Evolutionary conservation across 176 grass and related monocot genomes (phyloP).

Genomic region (Aegilops bicornis): DNA sequence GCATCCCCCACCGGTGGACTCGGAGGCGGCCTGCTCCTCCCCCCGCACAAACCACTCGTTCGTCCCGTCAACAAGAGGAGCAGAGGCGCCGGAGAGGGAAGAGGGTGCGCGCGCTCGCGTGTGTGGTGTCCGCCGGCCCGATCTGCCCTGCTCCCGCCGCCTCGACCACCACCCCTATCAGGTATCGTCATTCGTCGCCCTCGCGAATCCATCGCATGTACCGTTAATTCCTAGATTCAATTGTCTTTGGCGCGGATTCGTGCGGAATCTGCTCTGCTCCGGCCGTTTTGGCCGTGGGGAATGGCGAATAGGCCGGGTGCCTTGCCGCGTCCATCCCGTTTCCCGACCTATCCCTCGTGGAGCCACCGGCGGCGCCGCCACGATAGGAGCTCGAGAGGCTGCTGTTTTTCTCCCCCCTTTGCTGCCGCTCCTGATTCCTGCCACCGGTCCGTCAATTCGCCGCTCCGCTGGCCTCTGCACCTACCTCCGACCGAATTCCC

Average conservation of each 20-base stretch:
- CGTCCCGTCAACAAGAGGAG: neutral
- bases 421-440: no score
- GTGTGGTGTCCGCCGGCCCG: constrained; percentile 23
- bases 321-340: neutral
- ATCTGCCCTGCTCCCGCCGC: constrained; percentile 18
- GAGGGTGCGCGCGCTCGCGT: neutral
- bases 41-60: constrained; percentile 14
- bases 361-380: no score
- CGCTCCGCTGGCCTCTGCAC: no score
- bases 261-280: neutral
- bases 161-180: neutral
- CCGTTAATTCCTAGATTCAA: neutral
- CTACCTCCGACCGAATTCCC: no score
- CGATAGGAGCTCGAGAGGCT: no score
- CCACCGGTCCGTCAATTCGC: no score
- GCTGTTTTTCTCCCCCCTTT: no score
- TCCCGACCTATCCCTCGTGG: neutral
- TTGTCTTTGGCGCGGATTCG: neutral
- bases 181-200: constrained; percentile 5
- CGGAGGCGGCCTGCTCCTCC: constrained; percentile 36
- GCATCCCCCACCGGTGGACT: constrained; percentile 31
- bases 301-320: neutral
- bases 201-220: no score
- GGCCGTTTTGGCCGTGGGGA: neutral
- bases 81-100: neutral